Percentiles rank a stretch among this genome's conserved stretches.
phyloP scores from a whole-genome alignment of 768 basidiomycete species.

The Termitomyces sp. region DNA sequence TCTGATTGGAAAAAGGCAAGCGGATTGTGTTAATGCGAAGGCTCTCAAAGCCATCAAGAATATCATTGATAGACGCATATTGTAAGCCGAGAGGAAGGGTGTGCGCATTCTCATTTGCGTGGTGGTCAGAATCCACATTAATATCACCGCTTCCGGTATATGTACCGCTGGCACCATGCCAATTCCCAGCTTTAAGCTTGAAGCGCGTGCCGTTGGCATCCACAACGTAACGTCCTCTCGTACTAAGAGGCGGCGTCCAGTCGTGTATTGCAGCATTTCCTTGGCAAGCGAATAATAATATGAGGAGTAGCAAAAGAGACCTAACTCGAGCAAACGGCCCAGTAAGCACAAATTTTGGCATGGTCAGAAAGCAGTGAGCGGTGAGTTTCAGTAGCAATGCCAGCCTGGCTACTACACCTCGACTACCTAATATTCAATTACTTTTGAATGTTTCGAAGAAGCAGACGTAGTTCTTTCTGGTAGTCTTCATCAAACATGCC shows the following conservation, averaged over 20 bases:
- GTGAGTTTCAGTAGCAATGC: not conserved
- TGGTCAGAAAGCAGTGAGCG: not conserved
- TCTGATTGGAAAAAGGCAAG: slow-evolving; percentile 13
- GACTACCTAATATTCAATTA: not conserved
- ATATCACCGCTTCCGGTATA: slow-evolving; percentile 13
- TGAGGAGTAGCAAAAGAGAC: not conserved
- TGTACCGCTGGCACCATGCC: slow-evolving; percentile 14
- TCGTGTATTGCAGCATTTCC: not conserved
- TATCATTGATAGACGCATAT: slow-evolving; percentile 1
- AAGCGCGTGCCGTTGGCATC: slow-evolving; percentile 12
- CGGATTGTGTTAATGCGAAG: slow-evolving; percentile 11
- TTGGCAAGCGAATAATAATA: not conserved
- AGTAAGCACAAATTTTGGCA: not conserved
- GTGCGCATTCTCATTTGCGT: slow-evolving; percentile 12
- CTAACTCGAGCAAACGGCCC: not conserved
- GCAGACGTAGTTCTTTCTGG: not conserved
- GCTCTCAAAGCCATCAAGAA: slow-evolving; percentile 10
- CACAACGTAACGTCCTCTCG: slow-evolving; percentile 11
- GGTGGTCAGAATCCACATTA: slow-evolving; percentile 8
- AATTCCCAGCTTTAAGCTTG: slow-evolving; percentile 11
- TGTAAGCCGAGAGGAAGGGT: slow-evolving; percentile 11
- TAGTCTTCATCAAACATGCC: not conserved
- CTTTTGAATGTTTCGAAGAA: not conserved
- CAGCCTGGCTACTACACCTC: not conserved
- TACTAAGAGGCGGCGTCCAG: slow-evolving; percentile 13